Percentiles rank a stretch among this genome's conserved stretches.
Evolutionary conservation across 306 rosid species (phyloP).

Genomic region (Castanea mollissima): DNA sequence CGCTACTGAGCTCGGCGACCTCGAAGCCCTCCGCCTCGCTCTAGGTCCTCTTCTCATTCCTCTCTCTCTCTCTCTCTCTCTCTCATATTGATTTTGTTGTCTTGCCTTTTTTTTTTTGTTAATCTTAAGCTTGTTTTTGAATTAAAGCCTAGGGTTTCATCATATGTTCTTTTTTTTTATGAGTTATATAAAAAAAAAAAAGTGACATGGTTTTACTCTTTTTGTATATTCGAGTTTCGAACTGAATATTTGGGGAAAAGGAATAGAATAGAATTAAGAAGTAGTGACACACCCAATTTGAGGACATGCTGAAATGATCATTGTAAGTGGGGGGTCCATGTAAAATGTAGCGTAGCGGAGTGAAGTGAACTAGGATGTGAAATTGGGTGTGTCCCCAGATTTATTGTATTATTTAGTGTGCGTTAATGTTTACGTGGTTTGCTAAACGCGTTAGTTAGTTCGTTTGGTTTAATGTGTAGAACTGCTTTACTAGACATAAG

Average conservation of each 20-base stretch:
- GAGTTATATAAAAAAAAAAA: not conserved
- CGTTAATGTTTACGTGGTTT: not conserved
- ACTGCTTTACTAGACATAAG: not conserved
- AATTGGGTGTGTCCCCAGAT: too few species aligned
- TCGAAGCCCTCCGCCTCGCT: constrained; percentile 61
- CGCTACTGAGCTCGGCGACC: constrained; percentile 65
- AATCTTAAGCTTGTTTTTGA: not conserved
- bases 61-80: not conserved
- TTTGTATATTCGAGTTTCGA: too few species aligned
- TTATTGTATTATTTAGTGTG: not conserved
- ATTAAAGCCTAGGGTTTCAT: not conserved
- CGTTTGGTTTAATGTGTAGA: not conserved
- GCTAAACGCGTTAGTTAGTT: not conserved
- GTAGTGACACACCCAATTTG: too few species aligned
- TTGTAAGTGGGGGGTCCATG: too few species aligned
- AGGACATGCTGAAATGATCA: too few species aligned
- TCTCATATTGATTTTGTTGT: not conserved
- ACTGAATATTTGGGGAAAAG: not conserved
- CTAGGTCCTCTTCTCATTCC: constrained; percentile 44
- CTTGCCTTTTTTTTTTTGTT: not conserved
- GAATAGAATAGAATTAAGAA: not conserved
- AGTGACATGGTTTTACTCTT: not conserved
- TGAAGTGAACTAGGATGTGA: too few species aligned
- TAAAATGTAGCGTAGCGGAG: too few species aligned
- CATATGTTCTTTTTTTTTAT: not conserved